Base-by-base conservation (phyloP, 352 stramenopile species). In the Phytophthora idaei region DNA sequence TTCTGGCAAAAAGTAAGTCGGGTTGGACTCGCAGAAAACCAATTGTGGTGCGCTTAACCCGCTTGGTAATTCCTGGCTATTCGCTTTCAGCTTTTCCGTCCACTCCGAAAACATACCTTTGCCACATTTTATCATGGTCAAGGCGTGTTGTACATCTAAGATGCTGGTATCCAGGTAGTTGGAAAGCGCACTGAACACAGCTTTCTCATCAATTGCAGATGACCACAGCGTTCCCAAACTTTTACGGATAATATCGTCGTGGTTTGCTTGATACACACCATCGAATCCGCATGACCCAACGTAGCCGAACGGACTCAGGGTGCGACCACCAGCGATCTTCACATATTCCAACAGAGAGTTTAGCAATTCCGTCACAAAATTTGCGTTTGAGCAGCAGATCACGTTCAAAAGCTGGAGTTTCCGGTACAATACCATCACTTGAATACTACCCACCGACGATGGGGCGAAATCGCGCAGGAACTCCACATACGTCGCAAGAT, bases 21-120 rank as follows among this genome's bases (percentile, higher is more conserved):
- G 70, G 34, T 81, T 90, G 5, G 70, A 84, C 15, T 86, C 64
- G 28, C 78, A 87, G 54, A 90, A 90, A 32, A 62, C 68, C 37
- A 87, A 67, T 9, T 61, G 53, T 42, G 75, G 69, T 29, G 69
- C 73, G 15, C 49, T 67, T 0, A 49, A 28, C 14, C 79, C 57
- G 12, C 64, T 61, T 10, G 63, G 48, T 21, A 76, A 21, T 17
- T 71, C 29, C 27, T 61, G 44, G 14, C 58, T 67, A 25, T 73
- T 67, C 15, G 52, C 31, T 29, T 69, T 64, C 8, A 87, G 57
- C 37, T 74, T 83, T 31, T 44, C 41, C 5, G 67, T 74, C 78
- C 78, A 87, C 4, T 67, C 29, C 15, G 70, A 66, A 15, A 77
- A 46, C n/a, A 62, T 49, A 4, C 67, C 71, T 25, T 67, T 67